Evolutionary conservation across 805 yeast species (phyloP).

Genomic region (Candida corydali): DNA sequence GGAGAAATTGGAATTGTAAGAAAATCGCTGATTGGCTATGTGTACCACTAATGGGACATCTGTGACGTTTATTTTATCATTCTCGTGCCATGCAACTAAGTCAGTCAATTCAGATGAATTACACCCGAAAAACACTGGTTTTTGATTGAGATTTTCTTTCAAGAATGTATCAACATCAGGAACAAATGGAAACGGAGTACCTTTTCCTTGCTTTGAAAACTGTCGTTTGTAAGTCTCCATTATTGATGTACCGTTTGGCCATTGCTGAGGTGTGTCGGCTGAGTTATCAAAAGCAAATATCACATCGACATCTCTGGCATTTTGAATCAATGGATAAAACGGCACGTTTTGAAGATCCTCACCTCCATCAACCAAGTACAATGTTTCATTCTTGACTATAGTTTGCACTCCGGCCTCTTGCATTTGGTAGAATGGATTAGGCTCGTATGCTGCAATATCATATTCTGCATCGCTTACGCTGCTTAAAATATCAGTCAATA

Average conservation of each 20-base stretch:
- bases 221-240: slow-evolving; percentile 33
- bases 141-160: slow-evolving; percentile 54
- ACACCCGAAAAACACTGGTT: slow-evolving; percentile 84
- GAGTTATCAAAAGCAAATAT: slow-evolving; percentile 41
- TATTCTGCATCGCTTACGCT: slow-evolving; percentile 46
- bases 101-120: slow-evolving; percentile 34
- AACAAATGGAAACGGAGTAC: slow-evolving; percentile 73
- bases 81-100: slow-evolving; percentile 26
- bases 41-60: slow-evolving; percentile 74
- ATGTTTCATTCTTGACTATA: slow-evolving; percentile 19
- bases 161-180: slow-evolving; percentile 65
- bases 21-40: slow-evolving; percentile 67
- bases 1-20: slow-evolving; percentile 65
- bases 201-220: slow-evolving; percentile 43
- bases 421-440: slow-evolving; percentile 58
- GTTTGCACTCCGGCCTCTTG: slow-evolving; percentile 24
- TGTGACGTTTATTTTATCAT: slow-evolving; percentile 43
- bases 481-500: slow-evolving; percentile 20
- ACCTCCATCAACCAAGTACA: slow-evolving; percentile 38
- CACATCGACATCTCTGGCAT: slow-evolving; percentile 27
- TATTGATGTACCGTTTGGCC: slow-evolving; percentile 39
- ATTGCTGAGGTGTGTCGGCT: slow-evolving; percentile 17
- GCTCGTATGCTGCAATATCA: slow-evolving; percentile 67
- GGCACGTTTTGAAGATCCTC: slow-evolving; percentile 39
- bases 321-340: slow-evolving; percentile 28